Percentiles rank a stretch among this genome's conserved stretches.
Conservation (phyloP, 192 early-diverging fungal genomes). For the Rhizophagus sp. region DNA sequence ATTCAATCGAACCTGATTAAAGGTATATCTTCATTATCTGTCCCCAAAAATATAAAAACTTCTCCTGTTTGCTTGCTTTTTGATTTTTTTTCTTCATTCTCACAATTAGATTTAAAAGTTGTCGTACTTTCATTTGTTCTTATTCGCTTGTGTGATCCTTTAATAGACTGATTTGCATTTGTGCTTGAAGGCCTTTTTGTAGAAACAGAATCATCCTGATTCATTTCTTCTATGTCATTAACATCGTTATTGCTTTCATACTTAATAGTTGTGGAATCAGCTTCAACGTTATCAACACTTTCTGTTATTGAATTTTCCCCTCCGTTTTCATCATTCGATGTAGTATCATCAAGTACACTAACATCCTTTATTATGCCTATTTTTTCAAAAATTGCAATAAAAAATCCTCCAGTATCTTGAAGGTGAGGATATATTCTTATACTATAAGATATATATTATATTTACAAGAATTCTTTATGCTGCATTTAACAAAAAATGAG, state of each 20-base stretch:
- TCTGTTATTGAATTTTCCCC: conserved; percentile 12
- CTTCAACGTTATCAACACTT: conserved; percentile 19
- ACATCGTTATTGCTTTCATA: not conserved
- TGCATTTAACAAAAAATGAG: conserved; percentile 14
- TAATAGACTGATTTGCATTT: not conserved
- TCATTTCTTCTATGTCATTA: conserved; percentile 28
- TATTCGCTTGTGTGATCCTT: conserved; percentile 30
- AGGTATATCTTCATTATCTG: conserved; percentile 60
- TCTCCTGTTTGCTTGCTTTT: conserved; percentile 52
- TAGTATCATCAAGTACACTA: conserved; percentile 50
- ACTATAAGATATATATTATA: conserved; percentile 35
- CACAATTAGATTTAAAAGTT: not conserved
- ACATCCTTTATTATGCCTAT: conserved; percentile 58
- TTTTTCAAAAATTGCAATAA: conserved; percentile 96
- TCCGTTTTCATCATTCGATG: conserved; percentile 41
- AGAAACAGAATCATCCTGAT: not conserved
- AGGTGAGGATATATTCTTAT: conserved; percentile 89
- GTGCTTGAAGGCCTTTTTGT: not conserved
- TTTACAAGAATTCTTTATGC: not conserved
- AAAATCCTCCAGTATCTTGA: conserved; percentile 99
- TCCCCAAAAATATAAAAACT: conserved; percentile 82
- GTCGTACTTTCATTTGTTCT: conserved; percentile 40
- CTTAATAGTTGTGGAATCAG: conserved; percentile 2
- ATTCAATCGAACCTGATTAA: conserved; percentile 49
- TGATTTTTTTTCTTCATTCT: conserved; percentile 35